Evolutionary conservation across 176 grass and related monocot genomes (phyloP), one percentile per base, ranked within the genome.

Genomic region (Phragmites australis): DNA sequence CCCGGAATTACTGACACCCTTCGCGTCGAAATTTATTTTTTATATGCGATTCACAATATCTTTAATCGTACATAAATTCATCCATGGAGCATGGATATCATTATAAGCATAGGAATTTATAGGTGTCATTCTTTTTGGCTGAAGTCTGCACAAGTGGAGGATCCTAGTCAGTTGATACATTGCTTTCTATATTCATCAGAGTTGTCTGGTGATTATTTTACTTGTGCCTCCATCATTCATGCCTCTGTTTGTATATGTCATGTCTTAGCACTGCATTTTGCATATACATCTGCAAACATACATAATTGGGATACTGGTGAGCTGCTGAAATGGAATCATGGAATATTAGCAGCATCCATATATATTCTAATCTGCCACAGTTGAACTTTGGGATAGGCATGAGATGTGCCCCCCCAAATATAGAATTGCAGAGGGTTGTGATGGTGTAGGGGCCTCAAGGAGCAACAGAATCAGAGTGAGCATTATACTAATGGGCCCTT

Each of bases 71-170:
- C 21, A 8, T 19, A 66, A 79, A 58, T 73, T 65, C 40, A 48
- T 83, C 25, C 17, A 14, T 4, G 15, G 40, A 19, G 4, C 0
- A 1, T n/a, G 14, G 46, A 50, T 79, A 67, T 58, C 67, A 74
- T 84, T 79, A 56, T 79, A 88, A 83, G 72, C 23, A 6, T 63
- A 21, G 19, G 50, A 79, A 25, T 31, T 69, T 47, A 81, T 89
- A 71, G 77, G 87, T 89, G 82, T 81, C 87, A 85, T 85, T 81
- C 87, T 62, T 82, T 89, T 85, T 89, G 77, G 77, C 82, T 85
- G 77, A 89, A 77, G 70, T 89, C 64, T 85, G 63, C 63, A 76
- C 82, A 85, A 71, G 83, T 75, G 76, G 81, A 52, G 53, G 68
- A 75, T 64, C 81, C 71, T 70, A 55, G 71, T 47, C 62, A 75